Evolutionary conservation across 176 grass and related monocot genomes (phyloP).

Genomic region (Triticum timopheevii): DNA sequence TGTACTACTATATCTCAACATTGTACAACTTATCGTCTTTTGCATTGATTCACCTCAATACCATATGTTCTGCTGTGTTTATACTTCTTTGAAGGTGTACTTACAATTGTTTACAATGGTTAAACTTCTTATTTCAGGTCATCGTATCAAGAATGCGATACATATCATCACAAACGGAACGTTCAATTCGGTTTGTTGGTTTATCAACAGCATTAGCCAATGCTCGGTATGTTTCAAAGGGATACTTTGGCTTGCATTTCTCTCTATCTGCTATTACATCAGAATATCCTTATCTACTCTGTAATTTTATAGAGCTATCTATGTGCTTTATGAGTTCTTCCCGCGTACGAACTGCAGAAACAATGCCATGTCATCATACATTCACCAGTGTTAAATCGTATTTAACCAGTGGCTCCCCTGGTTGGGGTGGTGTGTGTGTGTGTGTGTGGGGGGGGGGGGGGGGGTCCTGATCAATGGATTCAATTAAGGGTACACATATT

Average conservation of each 20-base stretch:
- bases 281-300: background rate
- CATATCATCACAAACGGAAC: constrained; percentile 91
- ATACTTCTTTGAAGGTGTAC: constrained; percentile 1
- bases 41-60: background rate
- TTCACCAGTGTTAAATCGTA: background rate
- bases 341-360: background rate
- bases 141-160: constrained; percentile 99
- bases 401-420: background rate
- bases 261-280: background rate
- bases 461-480: constrained; percentile 1
- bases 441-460: background rate
- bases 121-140: constrained; percentile 54
- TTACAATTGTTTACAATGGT: constrained; percentile 30
- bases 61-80: constrained; percentile 7
- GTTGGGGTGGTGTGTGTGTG: background rate
- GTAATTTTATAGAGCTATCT: background rate
- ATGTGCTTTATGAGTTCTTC: background rate
- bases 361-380: background rate
- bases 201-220: constrained; percentile 98
- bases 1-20: background rate
- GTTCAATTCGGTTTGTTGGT: constrained; percentile 86
- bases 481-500: background rate
- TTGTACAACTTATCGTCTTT: background rate
- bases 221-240: constrained; percentile 54
- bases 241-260: constrained; percentile 16